These are phyloP conservation scores for Metschnikowia matae DNA, from an alignment of 805 yeast species.

Conservation along the genomic window DNA sequence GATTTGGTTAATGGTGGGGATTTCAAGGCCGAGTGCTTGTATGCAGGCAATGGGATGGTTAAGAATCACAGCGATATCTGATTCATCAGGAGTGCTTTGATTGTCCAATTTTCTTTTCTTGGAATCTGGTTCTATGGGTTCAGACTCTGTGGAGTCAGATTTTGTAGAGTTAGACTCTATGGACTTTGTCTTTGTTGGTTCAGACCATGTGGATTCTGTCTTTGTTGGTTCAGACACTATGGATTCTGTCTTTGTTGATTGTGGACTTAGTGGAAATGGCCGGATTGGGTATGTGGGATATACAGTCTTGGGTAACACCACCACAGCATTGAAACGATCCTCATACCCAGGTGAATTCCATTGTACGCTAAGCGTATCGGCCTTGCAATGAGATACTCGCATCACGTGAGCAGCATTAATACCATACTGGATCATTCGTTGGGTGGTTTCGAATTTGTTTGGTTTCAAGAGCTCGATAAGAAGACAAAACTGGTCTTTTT, in stretches of 20 bases:
- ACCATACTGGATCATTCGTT: conserved; percentile 23
- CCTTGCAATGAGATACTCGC: conserved; percentile 3
- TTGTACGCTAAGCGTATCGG: not conserved
- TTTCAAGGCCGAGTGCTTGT: not conserved
- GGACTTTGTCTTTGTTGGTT: too few relatives aligned
- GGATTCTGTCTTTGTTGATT: not conserved
- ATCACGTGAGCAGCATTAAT: conserved; percentile 15
- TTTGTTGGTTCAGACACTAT: too few relatives aligned
- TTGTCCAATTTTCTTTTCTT: not conserved
- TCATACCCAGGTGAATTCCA: conserved; percentile 10
- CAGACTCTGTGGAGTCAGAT: too few relatives aligned
- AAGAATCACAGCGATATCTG: not conserved
- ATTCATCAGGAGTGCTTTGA: not conserved
- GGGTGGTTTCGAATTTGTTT: conserved; percentile 19
- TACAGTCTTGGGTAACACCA: conserved; percentile 5
- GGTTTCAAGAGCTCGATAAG: conserved; percentile 27
- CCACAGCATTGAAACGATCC: conserved; percentile 11
- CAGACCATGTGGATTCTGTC: too few relatives aligned
- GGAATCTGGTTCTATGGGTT: not conserved
- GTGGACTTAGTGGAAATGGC: not conserved
- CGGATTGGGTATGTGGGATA: not conserved
- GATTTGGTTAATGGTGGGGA: not conserved
- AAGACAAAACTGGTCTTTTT: conserved; percentile 10
- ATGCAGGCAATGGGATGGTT: not conserved
- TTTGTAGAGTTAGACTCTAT: too few relatives aligned